A percentile compares a stretch with the other conserved stretches of the same genome.
Conservation (phyloP, 2,329 filamentous ascomycete species). For the Pseudopithomyces maydicus region DNA sequence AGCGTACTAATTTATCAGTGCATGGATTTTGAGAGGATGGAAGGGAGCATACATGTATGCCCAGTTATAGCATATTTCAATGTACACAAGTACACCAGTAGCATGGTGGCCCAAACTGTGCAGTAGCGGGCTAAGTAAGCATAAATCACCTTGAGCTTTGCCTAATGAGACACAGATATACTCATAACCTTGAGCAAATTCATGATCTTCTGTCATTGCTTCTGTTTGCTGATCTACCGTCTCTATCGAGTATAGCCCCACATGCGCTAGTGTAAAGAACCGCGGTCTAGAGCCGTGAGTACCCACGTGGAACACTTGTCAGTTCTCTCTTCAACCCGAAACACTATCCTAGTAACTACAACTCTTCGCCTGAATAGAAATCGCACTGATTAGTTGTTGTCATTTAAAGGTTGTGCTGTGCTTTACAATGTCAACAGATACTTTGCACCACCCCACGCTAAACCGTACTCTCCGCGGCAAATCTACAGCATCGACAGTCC, state of each 20-base stretch:
- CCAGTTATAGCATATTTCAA: no score
- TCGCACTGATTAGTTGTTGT: no score
- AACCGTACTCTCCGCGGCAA: constrained; percentile 25
- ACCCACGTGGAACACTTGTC: not conserved
- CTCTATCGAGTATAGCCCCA: not conserved
- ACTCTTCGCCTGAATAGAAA: not conserved
- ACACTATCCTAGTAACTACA: not conserved
- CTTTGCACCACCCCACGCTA: constrained; percentile 19
- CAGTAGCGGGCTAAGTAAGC: no score
- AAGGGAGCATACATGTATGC: no score
- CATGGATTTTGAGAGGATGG: no score
- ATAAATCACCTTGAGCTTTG: no score
- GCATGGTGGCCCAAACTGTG: no score
- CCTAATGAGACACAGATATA: no score
- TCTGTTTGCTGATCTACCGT: not conserved
- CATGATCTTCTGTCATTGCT: not conserved
- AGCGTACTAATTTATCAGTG: no score
- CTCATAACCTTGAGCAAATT: no score
- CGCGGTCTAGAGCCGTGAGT: not conserved
- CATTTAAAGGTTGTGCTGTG: no score
- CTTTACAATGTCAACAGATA: constrained; percentile 5
- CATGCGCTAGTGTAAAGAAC: not conserved
- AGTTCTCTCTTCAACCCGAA: not conserved
- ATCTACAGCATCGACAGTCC: constrained; percentile 21
- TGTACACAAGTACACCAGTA: no score